Evolutionary conservation across 768 basidiomycete genomes (phyloP), one percentile per base, ranked within the genome.

Genomic region (Amanita pallidorosea): DNA sequence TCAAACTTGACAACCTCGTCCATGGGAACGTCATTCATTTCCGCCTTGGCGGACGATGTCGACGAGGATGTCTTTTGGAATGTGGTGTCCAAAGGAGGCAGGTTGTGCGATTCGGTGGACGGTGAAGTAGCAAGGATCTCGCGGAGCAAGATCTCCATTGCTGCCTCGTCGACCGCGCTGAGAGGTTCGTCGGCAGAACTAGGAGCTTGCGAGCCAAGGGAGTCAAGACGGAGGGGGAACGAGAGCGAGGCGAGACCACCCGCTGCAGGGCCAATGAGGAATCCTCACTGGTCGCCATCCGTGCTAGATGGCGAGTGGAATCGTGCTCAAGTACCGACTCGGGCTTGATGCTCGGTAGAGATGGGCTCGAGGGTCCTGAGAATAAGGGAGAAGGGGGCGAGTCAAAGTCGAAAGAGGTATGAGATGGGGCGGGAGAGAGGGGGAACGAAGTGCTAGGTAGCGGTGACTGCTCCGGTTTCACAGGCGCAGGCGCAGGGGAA

Each of bases 301-400:
- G 89, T 92, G 89, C 89, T 85, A 86, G 84, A 83, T 92, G 89
- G 89, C 89, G 81, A 92, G 89, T 86, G 82, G 85, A 68, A 64
- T 83, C 74, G 64, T 65, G 64, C 54, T 67, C 65, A 59, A 45
- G 59, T 56, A 43, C 53, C 56, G 56, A 54, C 57, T 51, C 46
- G 58, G 55, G 43, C 57, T 54, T 52, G 23, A 58, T 55, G 56
- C 56, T 59, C 53, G 67, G 57, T 41, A 65, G 44, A 43, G 55
- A 54, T 5, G 31, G 31, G 31, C 31, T 31, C 3, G 31, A 31
- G 2, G 41, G 17, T 15, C 20, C 62, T 31, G 68, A 61, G 45
- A 68, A 66, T 49, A 70, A 61, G 25, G 70, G 60, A 20, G 68
- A 61, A 22, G 67, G 60, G 20, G 63, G 58, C 13, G 58, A 55